Percentiles rank a stretch among this genome's conserved stretches.
Conservation (phyloP, 495 filamentous ascomycete species). For the Aspergillus asperescens region DNA sequence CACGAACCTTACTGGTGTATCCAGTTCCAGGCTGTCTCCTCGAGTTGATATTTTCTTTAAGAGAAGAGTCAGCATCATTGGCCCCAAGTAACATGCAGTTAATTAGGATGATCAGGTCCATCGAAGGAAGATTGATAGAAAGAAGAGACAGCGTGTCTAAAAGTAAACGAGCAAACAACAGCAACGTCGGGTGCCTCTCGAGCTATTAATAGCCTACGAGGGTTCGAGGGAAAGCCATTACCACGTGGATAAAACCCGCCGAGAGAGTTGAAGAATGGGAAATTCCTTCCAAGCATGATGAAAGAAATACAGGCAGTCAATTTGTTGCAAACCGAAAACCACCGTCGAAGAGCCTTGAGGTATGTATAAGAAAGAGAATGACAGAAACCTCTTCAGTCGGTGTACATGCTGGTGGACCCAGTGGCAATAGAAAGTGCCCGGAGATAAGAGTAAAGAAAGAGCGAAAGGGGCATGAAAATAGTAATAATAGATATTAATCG, state of each 20-base stretch:
- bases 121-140: conserved; percentile 5
- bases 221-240: conserved; percentile 35
- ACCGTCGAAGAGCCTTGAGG: neutral
- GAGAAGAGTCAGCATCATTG: neutral
- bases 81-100: neutral
- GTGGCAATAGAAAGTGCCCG: conserved; percentile 13
- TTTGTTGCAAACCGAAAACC: conserved; percentile 6
- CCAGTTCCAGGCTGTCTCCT: conserved; percentile 39
- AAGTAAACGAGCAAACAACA: neutral
- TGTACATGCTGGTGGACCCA: conserved; percentile 19
- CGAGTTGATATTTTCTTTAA: conserved; percentile 35
- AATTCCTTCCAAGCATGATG: conserved; percentile 42
- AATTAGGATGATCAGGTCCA: conserved; percentile 6
- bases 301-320: conserved; percentile 19
- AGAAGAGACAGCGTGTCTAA: neutral
- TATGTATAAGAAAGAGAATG: conserved; percentile 6
- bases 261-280: conserved; percentile 38
- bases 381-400: conserved; percentile 13
- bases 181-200: conserved; percentile 5
- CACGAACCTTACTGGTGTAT: conserved; percentile 82
- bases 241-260: conserved; percentile 46
- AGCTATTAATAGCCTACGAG: conserved; percentile 9
- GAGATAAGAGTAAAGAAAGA: conserved; percentile 14
- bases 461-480: conserved; percentile 16
- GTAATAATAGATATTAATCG: conserved; percentile 19